Percentiles rank a stretch among this genome's conserved stretches.
phyloP scores from a whole-genome alignment of 2,329 filamentous ascomycete species.

The Diplodia corticola region DNA sequence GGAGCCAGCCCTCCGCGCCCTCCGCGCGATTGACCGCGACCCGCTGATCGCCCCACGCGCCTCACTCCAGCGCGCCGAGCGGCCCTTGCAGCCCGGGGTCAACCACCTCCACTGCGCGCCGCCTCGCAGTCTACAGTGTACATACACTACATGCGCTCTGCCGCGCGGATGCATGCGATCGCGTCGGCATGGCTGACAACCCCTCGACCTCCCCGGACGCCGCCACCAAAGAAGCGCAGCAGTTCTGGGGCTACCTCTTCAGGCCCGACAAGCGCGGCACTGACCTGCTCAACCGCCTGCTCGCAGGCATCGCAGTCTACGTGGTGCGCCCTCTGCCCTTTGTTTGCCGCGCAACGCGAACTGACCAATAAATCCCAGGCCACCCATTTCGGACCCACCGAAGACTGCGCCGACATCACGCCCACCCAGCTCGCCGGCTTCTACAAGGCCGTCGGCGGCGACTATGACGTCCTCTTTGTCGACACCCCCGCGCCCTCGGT shows the following conservation, averaged over 20 bases:
- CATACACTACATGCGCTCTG: slow-evolving; percentile 6
- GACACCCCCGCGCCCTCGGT: slow-evolving; percentile 71
- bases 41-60: slow-evolving; percentile 19
- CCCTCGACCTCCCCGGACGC: slow-evolving; percentile 30
- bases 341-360: background rate
- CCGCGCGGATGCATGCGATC: slow-evolving; percentile 1
- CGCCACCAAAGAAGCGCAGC: slow-evolving; percentile 44
- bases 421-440: slow-evolving; percentile 50
- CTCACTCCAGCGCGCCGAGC: slow-evolving; percentile 14
- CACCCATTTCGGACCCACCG: slow-evolving; percentile 44
- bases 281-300: slow-evolving; percentile 47
- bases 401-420: slow-evolving; percentile 49
- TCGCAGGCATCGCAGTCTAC: slow-evolving; percentile 48
- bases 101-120: background rate
- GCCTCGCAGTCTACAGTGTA: background rate
- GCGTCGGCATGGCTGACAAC: slow-evolving; percentile 21
- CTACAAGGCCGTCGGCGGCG: slow-evolving; percentile 49
- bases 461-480: slow-evolving; percentile 68
- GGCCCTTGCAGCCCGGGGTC: slow-evolving; percentile 14
- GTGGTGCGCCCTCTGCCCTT: slow-evolving; percentile 39
- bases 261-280: slow-evolving; percentile 54
- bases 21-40: slow-evolving; percentile 21
- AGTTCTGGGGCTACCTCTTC: slow-evolving; percentile 55
- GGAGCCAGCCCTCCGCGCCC: slow-evolving; percentile 8
- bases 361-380: slow-evolving; percentile 33